phyloP scores from a whole-genome alignment of 768 basidiomycete species.

The Sistotremastrum niveocremeum region DNA sequence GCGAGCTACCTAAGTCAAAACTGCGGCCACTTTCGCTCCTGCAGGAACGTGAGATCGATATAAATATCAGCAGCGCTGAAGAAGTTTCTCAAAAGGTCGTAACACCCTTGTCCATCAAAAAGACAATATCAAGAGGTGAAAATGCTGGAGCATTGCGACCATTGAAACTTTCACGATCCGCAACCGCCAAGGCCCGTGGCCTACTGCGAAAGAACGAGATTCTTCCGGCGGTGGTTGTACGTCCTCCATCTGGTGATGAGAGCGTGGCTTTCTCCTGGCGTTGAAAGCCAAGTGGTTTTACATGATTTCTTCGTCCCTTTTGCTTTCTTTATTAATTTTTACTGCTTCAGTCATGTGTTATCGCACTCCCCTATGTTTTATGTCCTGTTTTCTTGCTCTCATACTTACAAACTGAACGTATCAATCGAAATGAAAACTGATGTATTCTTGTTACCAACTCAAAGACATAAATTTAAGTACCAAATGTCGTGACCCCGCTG shows the following conservation, averaged over 20 bases:
- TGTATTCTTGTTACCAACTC: too few species aligned
- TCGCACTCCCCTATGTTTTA: slow-evolving; percentile 5
- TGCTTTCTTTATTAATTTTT: slow-evolving; percentile 7
- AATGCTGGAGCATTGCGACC: slow-evolving; percentile 22
- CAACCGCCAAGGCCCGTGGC: slow-evolving; percentile 50
- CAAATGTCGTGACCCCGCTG: not conserved
- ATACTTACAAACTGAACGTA: not conserved
- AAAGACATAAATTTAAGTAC: too few species aligned
- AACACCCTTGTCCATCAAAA: slow-evolving; percentile 38
- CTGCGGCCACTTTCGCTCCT: slow-evolving; percentile 51
- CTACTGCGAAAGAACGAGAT: slow-evolving; percentile 40
- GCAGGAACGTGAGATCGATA: slow-evolving; percentile 39
- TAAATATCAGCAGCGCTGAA: slow-evolving; percentile 11
- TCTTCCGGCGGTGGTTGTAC: slow-evolving; percentile 46
- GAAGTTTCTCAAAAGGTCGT: slow-evolving; percentile 23
- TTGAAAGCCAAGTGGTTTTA: slow-evolving; percentile 7
- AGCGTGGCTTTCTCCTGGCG: slow-evolving; percentile 31
- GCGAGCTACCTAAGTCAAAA: slow-evolving; percentile 14
- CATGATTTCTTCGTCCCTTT: slow-evolving; percentile 9
- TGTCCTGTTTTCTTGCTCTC: slow-evolving; percentile 5
- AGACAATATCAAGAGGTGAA: slow-evolving; percentile 31
- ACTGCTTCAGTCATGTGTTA: slow-evolving; percentile 4
- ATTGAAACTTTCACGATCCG: slow-evolving; percentile 44
- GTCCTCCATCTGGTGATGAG: slow-evolving; percentile 42
- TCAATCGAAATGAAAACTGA: not conserved